phyloP scores from a whole-genome alignment of 495 filamentous ascomycete genomes.

The Penicillium chermesinum region DNA sequence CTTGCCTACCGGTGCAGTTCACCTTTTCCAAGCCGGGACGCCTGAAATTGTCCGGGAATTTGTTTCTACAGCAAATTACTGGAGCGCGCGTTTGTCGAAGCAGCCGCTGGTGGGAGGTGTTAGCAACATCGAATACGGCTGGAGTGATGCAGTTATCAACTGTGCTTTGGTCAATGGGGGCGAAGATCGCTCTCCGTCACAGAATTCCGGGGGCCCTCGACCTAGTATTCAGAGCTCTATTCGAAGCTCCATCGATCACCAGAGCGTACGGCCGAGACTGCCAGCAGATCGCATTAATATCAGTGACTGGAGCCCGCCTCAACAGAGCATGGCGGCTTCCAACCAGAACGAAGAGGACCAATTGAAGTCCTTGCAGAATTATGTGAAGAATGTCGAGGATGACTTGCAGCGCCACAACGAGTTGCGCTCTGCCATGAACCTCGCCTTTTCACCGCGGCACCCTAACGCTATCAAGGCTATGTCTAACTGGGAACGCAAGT shows the following conservation, averaged over 20 bases:
- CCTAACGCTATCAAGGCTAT: constrained; percentile 77
- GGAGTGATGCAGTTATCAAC: constrained; percentile 87
- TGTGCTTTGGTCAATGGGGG: constrained; percentile 52
- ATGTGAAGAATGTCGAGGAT: constrained; percentile 80
- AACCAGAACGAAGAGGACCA: constrained; percentile 75
- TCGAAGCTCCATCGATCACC: constrained; percentile 64
- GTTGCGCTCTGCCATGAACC: constrained; percentile 72
- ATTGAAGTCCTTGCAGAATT: constrained; percentile 63
- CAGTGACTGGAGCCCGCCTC: constrained; percentile 89
- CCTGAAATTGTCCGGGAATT: constrained; percentile 93
- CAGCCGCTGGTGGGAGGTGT: constrained; percentile 87
- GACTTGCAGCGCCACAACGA: constrained; percentile 86
- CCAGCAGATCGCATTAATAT: constrained; percentile 84
- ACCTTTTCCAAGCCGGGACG: constrained; percentile 96
- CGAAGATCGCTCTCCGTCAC: constrained; percentile 42
- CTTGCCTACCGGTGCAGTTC: constrained; percentile 86
- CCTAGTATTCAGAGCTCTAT: constrained; percentile 68
- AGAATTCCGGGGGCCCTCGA: constrained; percentile 37
- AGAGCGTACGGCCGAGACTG: constrained; percentile 58
- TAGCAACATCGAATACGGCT: constrained; percentile 96
- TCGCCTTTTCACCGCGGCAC: constrained; percentile 85
- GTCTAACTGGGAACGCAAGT: constrained; percentile 96
- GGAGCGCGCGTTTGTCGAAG: constrained; percentile 89
- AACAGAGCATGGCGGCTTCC: constrained; percentile 81
- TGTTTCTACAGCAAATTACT: constrained; percentile 93